Evolutionary conservation across 2,329 filamentous ascomycete species (phyloP).

Genomic region (Raffaelea albimanens): DNA sequence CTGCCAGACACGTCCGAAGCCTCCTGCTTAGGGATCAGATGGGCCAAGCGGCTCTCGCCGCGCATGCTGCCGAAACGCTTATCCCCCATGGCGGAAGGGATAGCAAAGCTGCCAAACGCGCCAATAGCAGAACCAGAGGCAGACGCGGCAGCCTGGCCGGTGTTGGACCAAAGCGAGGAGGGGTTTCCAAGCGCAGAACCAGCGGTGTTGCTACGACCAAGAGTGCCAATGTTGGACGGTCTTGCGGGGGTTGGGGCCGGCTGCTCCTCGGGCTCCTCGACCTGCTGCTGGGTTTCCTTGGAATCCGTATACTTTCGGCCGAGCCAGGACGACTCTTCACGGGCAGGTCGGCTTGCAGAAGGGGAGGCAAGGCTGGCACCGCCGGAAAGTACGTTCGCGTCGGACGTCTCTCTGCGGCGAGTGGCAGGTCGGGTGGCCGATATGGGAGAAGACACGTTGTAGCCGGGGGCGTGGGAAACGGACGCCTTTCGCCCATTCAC

Average conservation of each 20-base stretch:
- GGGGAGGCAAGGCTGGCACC: conserved; percentile 47
- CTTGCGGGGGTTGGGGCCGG: conserved; percentile 21
- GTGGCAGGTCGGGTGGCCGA: conserved; percentile 61
- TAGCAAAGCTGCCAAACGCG: conserved; percentile 83
- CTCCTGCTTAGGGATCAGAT: conserved; percentile 51
- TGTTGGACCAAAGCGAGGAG: conserved; percentile 30
- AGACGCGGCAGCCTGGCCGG: conserved; percentile 41
- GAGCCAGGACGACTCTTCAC: conserved; percentile 57
- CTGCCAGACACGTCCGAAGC: conserved; percentile 12
- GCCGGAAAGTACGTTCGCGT: conserved; percentile 54
- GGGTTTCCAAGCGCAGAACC: conserved; percentile 34
- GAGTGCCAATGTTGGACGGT: conserved; percentile 30
- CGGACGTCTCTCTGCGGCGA: conserved; percentile 72
- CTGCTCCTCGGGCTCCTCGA: conserved; percentile 44
- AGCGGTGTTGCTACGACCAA: conserved; percentile 46
- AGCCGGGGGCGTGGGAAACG: conserved; percentile 62
- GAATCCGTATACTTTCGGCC: conserved; percentile 43
- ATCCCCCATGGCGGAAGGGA: conserved; percentile 53
- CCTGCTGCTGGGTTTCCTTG: conserved; percentile 36
- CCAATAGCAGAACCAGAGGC: conserved; percentile 62
- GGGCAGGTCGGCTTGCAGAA: conserved; percentile 42
- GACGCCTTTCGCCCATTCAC: conserved; percentile 71
- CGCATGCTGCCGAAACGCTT: conserved; percentile 64
- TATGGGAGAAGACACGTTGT: conserved; percentile 65
- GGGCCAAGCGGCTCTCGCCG: conserved; percentile 77